Conservation (phyloP, 2,329 filamentous ascomycete species). For the Phyllosticta capitalensis region DNA sequence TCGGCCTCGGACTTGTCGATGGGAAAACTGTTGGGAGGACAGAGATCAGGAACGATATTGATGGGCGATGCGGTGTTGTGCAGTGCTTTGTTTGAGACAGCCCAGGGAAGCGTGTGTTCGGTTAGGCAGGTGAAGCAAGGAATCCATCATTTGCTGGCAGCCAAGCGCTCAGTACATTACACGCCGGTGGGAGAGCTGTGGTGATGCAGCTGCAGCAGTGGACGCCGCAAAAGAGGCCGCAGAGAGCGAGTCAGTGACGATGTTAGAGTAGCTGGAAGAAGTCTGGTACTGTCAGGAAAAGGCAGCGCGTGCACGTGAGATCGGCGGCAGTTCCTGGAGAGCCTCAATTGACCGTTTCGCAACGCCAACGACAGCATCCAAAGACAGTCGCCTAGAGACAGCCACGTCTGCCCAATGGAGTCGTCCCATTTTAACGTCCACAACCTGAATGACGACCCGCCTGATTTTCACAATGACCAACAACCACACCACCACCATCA, state of each 20-base stretch:
- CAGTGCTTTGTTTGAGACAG: not conserved
- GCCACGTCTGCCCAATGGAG: conserved; percentile 9
- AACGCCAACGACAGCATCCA: not conserved
- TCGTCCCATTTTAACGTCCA: conserved; percentile 4
- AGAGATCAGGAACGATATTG: not conserved
- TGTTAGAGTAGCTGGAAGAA: not conserved
- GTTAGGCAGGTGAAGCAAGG: not conserved
- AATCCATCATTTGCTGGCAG: not conserved
- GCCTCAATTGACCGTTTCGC: conserved; percentile 2
- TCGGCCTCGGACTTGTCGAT: too few relatives aligned
- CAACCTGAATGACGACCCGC: conserved; percentile 3
- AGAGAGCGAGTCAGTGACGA: not conserved
- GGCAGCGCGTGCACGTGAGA: conserved; percentile 5
- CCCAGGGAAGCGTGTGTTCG: not conserved
- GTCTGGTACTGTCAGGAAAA: not conserved
- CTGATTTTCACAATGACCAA: conserved; percentile 2
- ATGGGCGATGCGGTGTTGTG: not conserved
- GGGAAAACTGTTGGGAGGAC: not conserved
- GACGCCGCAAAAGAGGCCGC: not conserved
- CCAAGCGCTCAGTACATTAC: not conserved
- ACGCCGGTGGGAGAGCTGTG: not conserved
- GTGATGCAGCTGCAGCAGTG: not conserved
- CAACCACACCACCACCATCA: not conserved
- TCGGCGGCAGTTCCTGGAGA: not conserved
- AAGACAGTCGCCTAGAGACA: not conserved